Percentiles rank a stretch among this genome's conserved stretches.
Conservation (phyloP, 1,139 yeast species). For the Yamadazyma membranifaciens region DNA sequence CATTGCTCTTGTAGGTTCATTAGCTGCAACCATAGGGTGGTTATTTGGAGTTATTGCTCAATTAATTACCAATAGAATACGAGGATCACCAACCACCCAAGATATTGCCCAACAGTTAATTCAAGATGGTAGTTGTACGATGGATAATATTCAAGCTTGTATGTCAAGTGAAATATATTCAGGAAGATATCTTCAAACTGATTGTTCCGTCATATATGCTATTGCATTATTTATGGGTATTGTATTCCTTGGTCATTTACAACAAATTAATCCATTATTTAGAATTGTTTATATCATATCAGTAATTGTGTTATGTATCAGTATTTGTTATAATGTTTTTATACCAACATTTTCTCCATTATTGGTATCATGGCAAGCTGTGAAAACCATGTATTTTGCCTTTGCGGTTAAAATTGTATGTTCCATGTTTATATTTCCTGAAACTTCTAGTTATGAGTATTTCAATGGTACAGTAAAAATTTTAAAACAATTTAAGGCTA, state of each 20-base stretch:
- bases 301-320: conserved; percentile 22
- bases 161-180: conserved; percentile 21
- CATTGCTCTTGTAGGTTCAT: conserved; percentile 17
- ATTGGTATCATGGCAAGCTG: conserved; percentile 19
- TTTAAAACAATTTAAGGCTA: conserved; percentile 16
- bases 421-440: conserved; percentile 27
- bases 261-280: conserved; percentile 20
- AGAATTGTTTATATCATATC: conserved; percentile 24
- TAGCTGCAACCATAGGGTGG: conserved; percentile 24
- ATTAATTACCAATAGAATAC: conserved; percentile 24
- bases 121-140: conserved; percentile 27
- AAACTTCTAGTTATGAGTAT: conserved; percentile 27
- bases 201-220: conserved; percentile 24
- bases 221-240: conserved; percentile 26
- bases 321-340: conserved; percentile 25
- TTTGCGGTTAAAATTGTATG: conserved; percentile 21
- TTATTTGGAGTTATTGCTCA: conserved; percentile 23
- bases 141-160: conserved; percentile 21
- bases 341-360: conserved; percentile 28
- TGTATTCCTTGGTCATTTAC: conserved; percentile 25
- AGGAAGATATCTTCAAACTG: conserved; percentile 30
- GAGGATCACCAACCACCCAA: conserved; percentile 24
- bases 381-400: conserved; percentile 28
- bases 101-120: conserved; percentile 20
- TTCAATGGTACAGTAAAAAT: conserved; percentile 19